phyloP scores from a whole-genome alignment of 1,284 basidiomycete genomes.

The Heliocybe sulcata region DNA sequence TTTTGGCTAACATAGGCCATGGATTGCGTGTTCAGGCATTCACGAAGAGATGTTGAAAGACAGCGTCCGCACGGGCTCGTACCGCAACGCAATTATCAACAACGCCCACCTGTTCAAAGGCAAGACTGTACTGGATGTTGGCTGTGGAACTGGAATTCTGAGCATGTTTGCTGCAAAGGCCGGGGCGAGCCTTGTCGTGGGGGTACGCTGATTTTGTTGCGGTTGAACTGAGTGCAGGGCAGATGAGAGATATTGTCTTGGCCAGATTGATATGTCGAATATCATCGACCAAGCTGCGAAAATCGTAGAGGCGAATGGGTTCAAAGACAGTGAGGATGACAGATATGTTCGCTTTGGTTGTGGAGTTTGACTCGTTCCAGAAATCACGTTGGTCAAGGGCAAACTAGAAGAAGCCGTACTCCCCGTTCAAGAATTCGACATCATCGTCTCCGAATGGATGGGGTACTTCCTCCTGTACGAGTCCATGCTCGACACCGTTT shows the following conservation, averaged over 20 bases:
- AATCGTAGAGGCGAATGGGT: slow-evolving; percentile 95
- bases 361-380: slow-evolving; percentile 29
- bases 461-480: slow-evolving; percentile 96
- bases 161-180: slow-evolving; percentile 99
- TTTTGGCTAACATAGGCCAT: too few species aligned
- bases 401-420: slow-evolving; percentile 92
- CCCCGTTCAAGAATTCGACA: slow-evolving; percentile 88
- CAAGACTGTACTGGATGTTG: slow-evolving; percentile 96
- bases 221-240: not conserved
- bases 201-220: slow-evolving; percentile 42
- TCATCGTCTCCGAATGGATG: slow-evolving; percentile 99
- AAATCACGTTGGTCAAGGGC: slow-evolving; percentile 94
- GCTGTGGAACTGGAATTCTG: slow-evolving; percentile 97
- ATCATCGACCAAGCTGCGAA: slow-evolving; percentile 99
- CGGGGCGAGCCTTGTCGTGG: slow-evolving; percentile 93
- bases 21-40: slow-evolving; percentile 51
- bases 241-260: not conserved
- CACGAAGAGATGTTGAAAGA: slow-evolving; percentile 99
- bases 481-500: slow-evolving; percentile 98
- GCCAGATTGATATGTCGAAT: slow-evolving; percentile 99
- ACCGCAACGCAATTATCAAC: slow-evolving; percentile 92
- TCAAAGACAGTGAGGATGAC: slow-evolving; percentile 84
- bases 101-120: slow-evolving; percentile 96
- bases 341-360: not conserved
- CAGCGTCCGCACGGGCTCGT: slow-evolving; percentile 89